Conservation (phyloP, 148 eudicot species). For the Spergularia bocconei region DNA sequence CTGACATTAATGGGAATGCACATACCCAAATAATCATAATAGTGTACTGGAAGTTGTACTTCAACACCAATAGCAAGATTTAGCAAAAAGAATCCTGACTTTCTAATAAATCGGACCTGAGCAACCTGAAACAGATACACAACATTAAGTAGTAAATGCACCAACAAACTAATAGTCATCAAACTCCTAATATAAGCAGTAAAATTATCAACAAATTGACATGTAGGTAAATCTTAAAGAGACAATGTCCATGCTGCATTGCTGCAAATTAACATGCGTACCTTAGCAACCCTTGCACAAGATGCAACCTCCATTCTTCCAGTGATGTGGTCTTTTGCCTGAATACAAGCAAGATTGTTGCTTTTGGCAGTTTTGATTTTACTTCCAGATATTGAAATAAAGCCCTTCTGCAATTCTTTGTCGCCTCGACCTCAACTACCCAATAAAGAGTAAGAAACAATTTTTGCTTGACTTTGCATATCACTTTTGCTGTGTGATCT, state of each 20-base stretch:
- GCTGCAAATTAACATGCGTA: constrained; percentile 22
- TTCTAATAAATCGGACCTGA: constrained; percentile 60
- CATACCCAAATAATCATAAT: constrained; percentile 59
- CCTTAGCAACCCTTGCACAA: constrained; percentile 84
- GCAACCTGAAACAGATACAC: constrained; percentile 44
- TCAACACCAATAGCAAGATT: constrained; percentile 70
- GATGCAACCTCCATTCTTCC: constrained; percentile 76
- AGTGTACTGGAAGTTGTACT: constrained; percentile 52
- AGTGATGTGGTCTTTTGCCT: constrained; percentile 64
- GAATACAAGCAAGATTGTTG: constrained; percentile 65
- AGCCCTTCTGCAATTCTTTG: constrained; percentile 42
- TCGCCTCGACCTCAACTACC: constrained; percentile 36
- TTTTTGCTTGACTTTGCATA: constrained; percentile 41
- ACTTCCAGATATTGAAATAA: constrained; percentile 48
- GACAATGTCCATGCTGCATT: not conserved
- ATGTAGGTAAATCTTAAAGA: not conserved
- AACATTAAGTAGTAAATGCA: not conserved
- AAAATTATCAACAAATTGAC: too few relatives aligned
- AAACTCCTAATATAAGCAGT: not conserved
- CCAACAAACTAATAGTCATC: not conserved
- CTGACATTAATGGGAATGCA: not conserved
- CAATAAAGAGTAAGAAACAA: constrained; percentile 61
- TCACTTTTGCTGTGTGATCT: constrained; percentile 40
- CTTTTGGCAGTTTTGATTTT: constrained; percentile 59
- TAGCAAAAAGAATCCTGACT: constrained; percentile 34